Base-by-base conservation (phyloP, 2,329 filamentous ascomycete species). In the Aspergillus nomiae region DNA sequence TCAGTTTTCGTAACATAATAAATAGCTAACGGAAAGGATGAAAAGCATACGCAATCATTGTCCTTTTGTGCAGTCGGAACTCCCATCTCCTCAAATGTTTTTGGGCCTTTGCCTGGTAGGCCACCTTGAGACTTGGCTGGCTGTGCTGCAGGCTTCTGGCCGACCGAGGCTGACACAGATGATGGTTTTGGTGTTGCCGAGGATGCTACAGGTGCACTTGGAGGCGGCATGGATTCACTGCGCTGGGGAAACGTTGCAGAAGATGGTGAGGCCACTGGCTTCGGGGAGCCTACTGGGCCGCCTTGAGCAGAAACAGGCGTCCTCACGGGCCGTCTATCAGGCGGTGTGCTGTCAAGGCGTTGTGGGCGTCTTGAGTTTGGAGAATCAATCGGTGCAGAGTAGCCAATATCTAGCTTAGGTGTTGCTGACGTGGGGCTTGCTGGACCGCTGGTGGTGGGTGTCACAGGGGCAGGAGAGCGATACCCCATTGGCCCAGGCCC, bases 31-130 rank as follows among this genome's bases (percentile, higher is more conserved):
- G 50, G 12, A 11, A 24, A 57, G 30, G 34, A 14, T 4, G 38
- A 41, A 55, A 61, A 26, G 82, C 86, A 82, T 87, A 97, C 94
- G 83, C 94, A 99, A 79, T 98, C 94, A 69, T 87, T 87, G n/a
- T 97, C 92, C 65, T 89, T 86, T 78, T 95, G 94, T 55, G 85
- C 89, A 71, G 89, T 86, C 8, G 93, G 92, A 70, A 99, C 94
- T 45, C 95, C 95, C 95, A 99, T 99, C 75, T 96, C 94, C 75
- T 97, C 94, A 77, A 99, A 99, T 0, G 95, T 98, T 71, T 95
- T 92, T 1, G 95, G 94, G 12, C 94, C 95, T 74, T 93, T 92
- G 56, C 85, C 85, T 36, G 86, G 82, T 53, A 81, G 76, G 65
- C 78, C 80, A 48, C 66, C 60, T 63, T 67, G 46, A 62, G 62